phyloP scores from a whole-genome alignment of 495 filamentous ascomycete genomes.

The Trichoderma gamsii region DNA sequence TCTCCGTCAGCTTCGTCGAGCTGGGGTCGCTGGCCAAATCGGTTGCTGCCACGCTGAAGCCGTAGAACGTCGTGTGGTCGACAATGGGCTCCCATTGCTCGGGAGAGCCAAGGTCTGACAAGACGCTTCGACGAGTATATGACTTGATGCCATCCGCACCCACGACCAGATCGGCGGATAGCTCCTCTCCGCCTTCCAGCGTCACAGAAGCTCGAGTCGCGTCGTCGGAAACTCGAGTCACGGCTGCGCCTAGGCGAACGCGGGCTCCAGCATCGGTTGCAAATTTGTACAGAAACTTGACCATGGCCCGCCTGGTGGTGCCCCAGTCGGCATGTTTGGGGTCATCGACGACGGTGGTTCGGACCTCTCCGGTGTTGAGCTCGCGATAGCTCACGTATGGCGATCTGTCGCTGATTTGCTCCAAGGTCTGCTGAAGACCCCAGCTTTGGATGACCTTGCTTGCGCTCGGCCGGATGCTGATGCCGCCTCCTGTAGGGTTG shows the following conservation, averaged over 20 bases:
- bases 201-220: constrained; percentile 23
- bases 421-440: not conserved
- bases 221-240: not conserved
- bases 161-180: constrained; percentile 28
- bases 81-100: constrained; percentile 3
- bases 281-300: not conserved
- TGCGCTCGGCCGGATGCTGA: constrained; percentile 9
- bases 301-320: not conserved
- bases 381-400: constrained; percentile 1
- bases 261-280: not conserved
- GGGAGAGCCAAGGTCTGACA: constrained; percentile 17
- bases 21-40: not conserved
- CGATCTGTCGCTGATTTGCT: constrained; percentile 4
- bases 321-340: constrained; percentile 7
- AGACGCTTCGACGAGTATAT: constrained; percentile 37
- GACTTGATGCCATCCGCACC: constrained; percentile 44
- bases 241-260: not conserved
- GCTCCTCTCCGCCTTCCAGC: constrained; percentile 32
- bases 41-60: not conserved
- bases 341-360: not conserved
- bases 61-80: not conserved
- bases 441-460: not conserved
- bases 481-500: constrained; percentile 7
- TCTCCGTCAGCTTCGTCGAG: constrained; percentile 1
- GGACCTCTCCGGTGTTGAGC: not conserved